Base-by-base conservation (phyloP, 805 yeast genomes). In the Kuraishia capsulata region DNA sequence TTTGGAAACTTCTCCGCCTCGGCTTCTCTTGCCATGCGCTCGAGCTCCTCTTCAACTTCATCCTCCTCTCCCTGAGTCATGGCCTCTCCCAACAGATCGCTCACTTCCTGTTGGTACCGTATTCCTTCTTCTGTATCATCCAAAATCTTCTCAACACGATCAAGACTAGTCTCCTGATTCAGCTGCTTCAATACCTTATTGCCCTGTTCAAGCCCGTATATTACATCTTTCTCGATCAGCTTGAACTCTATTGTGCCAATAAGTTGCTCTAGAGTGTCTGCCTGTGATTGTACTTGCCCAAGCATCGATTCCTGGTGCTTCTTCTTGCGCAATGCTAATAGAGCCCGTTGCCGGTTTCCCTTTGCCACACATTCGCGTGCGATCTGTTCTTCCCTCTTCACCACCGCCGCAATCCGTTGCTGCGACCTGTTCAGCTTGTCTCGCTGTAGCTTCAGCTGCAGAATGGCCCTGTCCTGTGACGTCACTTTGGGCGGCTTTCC, bases 221-320 rank as follows among this genome's bases (percentile, higher is more conserved):
- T 47, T 31, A 92, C 88, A 50, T 88, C 95, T 44, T 78, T 76
- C 54, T 92, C 97, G 24, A 92, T 78, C 41, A 86, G 61, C 51
- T 95, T 90, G 62, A 87, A 88, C 58, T 92, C 97, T 28, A 92
- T 82, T 8, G 79, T 79, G 18, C 78, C 72, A 6, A 86, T 81
- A 56, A 92, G 71, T 42, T 76, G 72, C 55, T 90, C 97, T 28
- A 92, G 58, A 29, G 83, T 81, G 40, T 78, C 81, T 23, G 89
- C 64, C 58, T 92, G 98, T 32, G 71, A 76, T 29, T 78, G 81
- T 0, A 95, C 81, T 46, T 79, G 81, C 19, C 62, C 62, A 2
- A 90, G 62, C n/a, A 83, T 61, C 28, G 74, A 69, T 47, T 82
- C 77, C 57, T 92, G 97, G 52, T 84, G 88, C 54, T 87, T 89